Percentiles rank a stretch among this genome's conserved stretches.
These are phyloP conservation scores for Adansonia digitata DNA, from an alignment of 345 rosid genomes.

Conservation along the genomic window DNA sequence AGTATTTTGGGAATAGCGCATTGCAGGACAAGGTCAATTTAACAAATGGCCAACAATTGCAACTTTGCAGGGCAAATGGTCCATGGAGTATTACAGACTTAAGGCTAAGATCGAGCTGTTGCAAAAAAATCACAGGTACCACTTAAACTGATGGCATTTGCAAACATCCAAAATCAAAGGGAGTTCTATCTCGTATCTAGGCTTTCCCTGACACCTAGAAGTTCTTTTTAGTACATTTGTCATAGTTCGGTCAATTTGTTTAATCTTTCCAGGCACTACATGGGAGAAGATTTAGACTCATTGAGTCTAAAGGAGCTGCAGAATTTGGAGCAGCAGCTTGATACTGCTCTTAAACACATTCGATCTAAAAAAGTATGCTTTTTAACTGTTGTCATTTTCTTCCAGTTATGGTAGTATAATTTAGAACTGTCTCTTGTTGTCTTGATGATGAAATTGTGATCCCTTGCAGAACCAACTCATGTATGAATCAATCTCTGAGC, in stretches of 20 bases:
- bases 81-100: constrained; percentile 64
- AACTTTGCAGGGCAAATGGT: constrained; percentile 57
- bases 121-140: constrained; percentile 74
- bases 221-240: not conserved
- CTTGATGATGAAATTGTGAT: not conserved
- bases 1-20: not conserved
- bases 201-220: not conserved
- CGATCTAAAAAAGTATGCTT: constrained; percentile 61
- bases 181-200: too few relatives aligned
- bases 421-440: not conserved
- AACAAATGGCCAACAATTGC: not conserved
- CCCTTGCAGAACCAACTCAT: constrained; percentile 75
- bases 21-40: not conserved
- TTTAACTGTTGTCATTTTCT: not conserved
- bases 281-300: constrained; percentile 81
- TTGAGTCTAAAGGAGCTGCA: constrained; percentile 68
- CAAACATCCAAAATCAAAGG: not conserved
- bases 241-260: not conserved
- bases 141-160: not conserved
- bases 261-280: constrained; percentile 50
- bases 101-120: constrained; percentile 83
- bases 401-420: not conserved
- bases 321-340: constrained; percentile 88
- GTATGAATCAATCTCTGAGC: constrained; percentile 71
- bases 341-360: constrained; percentile 72